Evolutionary conservation across 108 stramenopile genomes (phyloP), one percentile per base, ranked within the genome.

Genomic region (Fistulifera solaris): DNA sequence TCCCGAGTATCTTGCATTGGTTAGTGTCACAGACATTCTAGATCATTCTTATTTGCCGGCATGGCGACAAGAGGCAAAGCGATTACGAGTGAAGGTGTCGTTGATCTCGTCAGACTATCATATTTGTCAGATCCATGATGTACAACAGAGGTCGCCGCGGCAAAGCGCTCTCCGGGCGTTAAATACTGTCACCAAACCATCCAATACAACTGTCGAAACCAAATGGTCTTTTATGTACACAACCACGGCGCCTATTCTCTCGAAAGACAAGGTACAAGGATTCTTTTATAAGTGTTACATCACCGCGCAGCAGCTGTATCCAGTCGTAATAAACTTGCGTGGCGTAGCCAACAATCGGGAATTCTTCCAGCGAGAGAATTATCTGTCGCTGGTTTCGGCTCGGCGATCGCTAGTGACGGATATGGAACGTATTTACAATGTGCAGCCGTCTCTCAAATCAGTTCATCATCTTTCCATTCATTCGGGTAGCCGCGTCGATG

Each of bases 291-390:
- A 79, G 55, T 79, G 77, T 31, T 89, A 72, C 62, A 63, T 80
- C 27, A 62, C 83, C 15, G 81, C 76, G 16, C 80, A 85, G 54
- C 66, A 81, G 46, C 56, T 89, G 41, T 54, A 70, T 11, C 88
- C 88, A n/a, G 66, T 83, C 23, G 52, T 83, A 24, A 67, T 80
- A 12, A 89, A 89, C 62, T 58, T 89, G 55, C 72, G 73, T 25
- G 83, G 79, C 0, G 88, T 89, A 27, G 81, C 81, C 5, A 75
- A 78, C 42, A 58, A 81, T 59, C 46, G 64, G 16, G 87, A 89
- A 59, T 85, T 89, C 59, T 85, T 85, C 70, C 88, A 89, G 58
- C 50, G 79, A 27, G 88, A 89, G 53, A 85, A 85, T 49, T 89
- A 85, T 46, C 66, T 76, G 10, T 54, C 66, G 5, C 63, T 85